These are phyloP conservation scores for Ganoderma lucidum DNA, from an alignment of 1,284 basidiomycete genomes.

Conservation along the genomic window DNA sequence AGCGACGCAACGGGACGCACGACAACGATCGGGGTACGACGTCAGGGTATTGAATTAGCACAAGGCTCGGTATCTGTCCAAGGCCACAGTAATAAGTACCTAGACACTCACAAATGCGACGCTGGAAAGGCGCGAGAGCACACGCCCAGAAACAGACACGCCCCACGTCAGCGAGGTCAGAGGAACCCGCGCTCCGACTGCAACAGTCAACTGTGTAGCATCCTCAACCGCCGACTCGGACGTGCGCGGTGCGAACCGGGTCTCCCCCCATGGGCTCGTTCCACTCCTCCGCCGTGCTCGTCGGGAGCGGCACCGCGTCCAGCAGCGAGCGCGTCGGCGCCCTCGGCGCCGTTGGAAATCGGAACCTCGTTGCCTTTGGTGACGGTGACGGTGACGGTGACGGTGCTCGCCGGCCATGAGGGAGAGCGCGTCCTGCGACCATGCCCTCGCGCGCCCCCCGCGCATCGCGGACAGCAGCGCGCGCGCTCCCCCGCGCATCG, in stretches of 20 bases:
- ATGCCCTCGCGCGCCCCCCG: neutral
- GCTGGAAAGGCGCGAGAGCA: too few species aligned
- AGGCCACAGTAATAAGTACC: neutral
- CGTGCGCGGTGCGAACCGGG: constrained; percentile 5
- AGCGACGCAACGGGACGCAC: neutral
- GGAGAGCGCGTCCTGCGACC: too few species aligned
- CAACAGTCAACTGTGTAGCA: too few species aligned
- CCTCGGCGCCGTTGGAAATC: too few species aligned
- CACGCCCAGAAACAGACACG: neutral
- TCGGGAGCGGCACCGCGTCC: neutral
- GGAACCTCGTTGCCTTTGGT: neutral
- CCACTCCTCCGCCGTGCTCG: constrained; percentile 10
- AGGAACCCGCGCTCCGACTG: neutral
- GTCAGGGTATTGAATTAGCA: neutral
- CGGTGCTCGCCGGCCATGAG: neutral
- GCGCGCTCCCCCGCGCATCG: too few species aligned
- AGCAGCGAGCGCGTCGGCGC: constrained; percentile 2
- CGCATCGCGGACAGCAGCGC: constrained; percentile 9
- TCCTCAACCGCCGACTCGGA: neutral
- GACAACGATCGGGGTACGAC: neutral
- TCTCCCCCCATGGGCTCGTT: constrained; percentile 1
- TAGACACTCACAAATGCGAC: too few species aligned
- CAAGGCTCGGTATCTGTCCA: neutral
- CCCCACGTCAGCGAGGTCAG: neutral
- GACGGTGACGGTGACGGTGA: neutral